Base-by-base conservation (phyloP, 257 asterid genomes). In the Verbascum thapsus region DNA sequence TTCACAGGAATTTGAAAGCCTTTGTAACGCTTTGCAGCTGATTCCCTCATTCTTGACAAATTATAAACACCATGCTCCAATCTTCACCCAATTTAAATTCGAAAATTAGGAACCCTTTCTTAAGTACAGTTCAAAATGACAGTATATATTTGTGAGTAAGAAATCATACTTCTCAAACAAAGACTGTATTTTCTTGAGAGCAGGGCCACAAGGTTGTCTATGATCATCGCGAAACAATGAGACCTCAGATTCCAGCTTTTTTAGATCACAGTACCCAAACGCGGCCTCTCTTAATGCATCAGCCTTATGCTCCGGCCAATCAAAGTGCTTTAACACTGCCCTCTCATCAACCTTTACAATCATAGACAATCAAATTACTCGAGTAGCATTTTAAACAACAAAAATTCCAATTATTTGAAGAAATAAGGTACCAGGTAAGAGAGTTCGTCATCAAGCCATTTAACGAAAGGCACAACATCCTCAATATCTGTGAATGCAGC, bases 221-320 rank as follows among this genome's bases (percentile, higher is more conserved):
- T 77, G 84, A 53, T 84, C 91, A 53, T 85, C 88, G 19, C 81
- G 78, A 40, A 76, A 85, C 0, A 87, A 75, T 0, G 81, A 75
- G 67, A 77, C 88, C 73, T 85, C 88, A n/a, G 68, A 69, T 74
- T 82, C 96, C 34, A 88, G 72, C 72, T 78, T 90, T 83, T 79
- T 87, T 44, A 90, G 53, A 60, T 90, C 98, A 37, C 83, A 39
- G 74, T 83, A 90, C 52, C 92, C 91, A 50, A 88, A 87, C 18
- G 95, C 96, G 19, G 95, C 95, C 74, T 90, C 98, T 71, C 98
- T 56, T n/a, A 88, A 63, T 7, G 96, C 92, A 69, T 90, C 98
- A 0, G 95, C 95, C 74, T 84, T 90, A 68, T 81, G 76, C 51
- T 90, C 96, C 3, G 98, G 98, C 98, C 98, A 90, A 57, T 80